Conservation (phyloP, 768 basidiomycete genomes). For the Suillus clintonianus region DNA sequence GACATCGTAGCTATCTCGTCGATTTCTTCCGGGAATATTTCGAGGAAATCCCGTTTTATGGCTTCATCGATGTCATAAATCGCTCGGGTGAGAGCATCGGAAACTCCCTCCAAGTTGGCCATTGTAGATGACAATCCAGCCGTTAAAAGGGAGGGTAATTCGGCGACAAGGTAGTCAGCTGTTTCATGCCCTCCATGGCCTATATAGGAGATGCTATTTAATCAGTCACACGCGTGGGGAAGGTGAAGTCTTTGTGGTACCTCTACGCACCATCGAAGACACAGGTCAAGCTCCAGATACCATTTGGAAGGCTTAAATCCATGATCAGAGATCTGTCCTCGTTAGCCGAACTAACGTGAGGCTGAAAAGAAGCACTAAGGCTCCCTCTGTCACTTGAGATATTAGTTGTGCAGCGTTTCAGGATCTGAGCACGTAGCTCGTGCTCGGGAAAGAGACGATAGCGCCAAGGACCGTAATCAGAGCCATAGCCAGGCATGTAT, state of each 20-base stretch:
- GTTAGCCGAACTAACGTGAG: constrained; percentile 42
- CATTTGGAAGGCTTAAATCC: constrained; percentile 39
- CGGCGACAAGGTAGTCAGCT: constrained; percentile 39
- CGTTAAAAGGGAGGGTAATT: constrained; percentile 32
- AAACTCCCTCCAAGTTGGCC: constrained; percentile 17
- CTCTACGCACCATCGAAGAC: constrained; percentile 46
- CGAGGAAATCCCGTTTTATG: constrained; percentile 38
- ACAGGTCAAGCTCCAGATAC: constrained; percentile 45
- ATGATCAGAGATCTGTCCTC: constrained; percentile 51
- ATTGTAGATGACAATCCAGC: constrained; percentile 4
- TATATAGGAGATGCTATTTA: constrained; percentile 7
- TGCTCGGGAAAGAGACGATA: constrained; percentile 40
- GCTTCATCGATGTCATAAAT: constrained; percentile 41
- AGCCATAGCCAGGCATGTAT: neutral
- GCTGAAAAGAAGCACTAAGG: constrained; percentile 48
- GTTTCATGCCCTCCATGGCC: constrained; percentile 50
- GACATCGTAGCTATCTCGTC: constrained; percentile 30
- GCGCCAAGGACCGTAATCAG: constrained; percentile 16
- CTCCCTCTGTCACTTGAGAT: constrained; percentile 14
- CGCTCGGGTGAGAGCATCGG: constrained; percentile 33
- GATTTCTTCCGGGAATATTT: constrained; percentile 42
- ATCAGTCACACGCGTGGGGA: neutral
- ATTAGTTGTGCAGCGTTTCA: constrained; percentile 3
- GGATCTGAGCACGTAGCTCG: constrained; percentile 38
- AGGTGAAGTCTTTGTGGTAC: neutral